Evolutionary conservation across 2,329 filamentous ascomycete species (phyloP).

Genomic region (Daldinia eschscholtzii): DNA sequence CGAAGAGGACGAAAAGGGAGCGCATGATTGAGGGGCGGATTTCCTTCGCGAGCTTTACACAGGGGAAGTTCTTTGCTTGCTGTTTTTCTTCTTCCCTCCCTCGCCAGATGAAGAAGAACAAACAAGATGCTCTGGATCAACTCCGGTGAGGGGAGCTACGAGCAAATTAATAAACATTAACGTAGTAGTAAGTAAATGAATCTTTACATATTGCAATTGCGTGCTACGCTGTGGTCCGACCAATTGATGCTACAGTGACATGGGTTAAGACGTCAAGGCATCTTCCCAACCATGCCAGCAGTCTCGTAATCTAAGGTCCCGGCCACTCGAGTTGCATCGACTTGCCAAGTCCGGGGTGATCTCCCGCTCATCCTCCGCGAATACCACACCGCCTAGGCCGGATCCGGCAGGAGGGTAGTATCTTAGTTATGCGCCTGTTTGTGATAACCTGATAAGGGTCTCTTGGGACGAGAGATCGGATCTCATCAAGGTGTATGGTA

Average conservation of each 20-base stretch:
- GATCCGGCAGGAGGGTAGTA: slow-evolving; percentile 46
- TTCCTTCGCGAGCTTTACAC: slow-evolving; percentile 19
- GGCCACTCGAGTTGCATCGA: slow-evolving; percentile 36
- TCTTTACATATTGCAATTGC: slow-evolving; percentile 40
- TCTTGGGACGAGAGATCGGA: slow-evolving; percentile 40
- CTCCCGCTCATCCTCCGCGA: slow-evolving; percentile 44
- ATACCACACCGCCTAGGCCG: slow-evolving; percentile 39
- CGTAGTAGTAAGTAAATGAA: slow-evolving; percentile 28
- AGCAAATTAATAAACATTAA: slow-evolving; percentile 39
- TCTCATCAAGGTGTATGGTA: slow-evolving; percentile 29
- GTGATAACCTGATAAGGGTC: slow-evolving; percentile 36
- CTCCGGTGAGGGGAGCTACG: slow-evolving; percentile 28
- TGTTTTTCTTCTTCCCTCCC: slow-evolving; percentile 8
- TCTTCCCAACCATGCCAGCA: slow-evolving; percentile 25
- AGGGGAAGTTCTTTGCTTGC: slow-evolving; percentile 11
- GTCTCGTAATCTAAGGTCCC: slow-evolving; percentile 39
- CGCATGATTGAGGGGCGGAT: slow-evolving; percentile 42
- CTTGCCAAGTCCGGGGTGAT: slow-evolving; percentile 49
- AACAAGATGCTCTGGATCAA: slow-evolving; percentile 9
- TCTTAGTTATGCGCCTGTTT: slow-evolving; percentile 30
- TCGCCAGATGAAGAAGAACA: slow-evolving; percentile 31
- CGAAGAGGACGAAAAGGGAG: slow-evolving; percentile 46
- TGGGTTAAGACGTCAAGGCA: slow-evolving; percentile 19
- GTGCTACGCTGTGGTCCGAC: slow-evolving; percentile 27
- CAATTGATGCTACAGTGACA: slow-evolving; percentile 35